Conservation (phyloP, 2,329 filamentous ascomycete species). For the Drechslerella coelobrocha region DNA sequence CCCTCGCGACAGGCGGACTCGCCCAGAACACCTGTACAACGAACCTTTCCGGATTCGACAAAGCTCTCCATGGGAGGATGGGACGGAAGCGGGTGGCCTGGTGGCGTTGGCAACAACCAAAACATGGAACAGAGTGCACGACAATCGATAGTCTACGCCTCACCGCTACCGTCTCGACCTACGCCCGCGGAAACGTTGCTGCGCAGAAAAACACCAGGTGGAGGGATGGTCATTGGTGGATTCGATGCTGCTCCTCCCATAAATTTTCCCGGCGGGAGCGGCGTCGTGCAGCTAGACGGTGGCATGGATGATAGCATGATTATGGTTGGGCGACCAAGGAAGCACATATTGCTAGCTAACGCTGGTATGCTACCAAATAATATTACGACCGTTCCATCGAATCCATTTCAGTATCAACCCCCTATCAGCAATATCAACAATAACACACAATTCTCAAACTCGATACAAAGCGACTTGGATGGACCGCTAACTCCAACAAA, state of each 20-base stretch:
- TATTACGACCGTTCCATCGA: constrained; percentile 13
- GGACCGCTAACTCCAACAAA: constrained; percentile 36
- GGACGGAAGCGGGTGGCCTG: not conserved
- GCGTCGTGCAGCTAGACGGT: constrained; percentile 35
- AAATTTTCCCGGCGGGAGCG: constrained; percentile 34
- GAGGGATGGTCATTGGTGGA: constrained; percentile 46
- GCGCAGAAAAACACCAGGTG: constrained; percentile 47
- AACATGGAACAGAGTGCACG: not conserved
- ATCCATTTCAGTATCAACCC: constrained; percentile 29
- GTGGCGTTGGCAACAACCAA: not conserved
- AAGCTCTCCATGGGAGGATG: constrained; percentile 24
- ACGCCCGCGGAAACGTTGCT: constrained; percentile 44
- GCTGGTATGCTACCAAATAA: constrained; percentile 23
- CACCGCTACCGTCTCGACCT: constrained; percentile 40
- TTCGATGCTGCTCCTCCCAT: constrained; percentile 49
- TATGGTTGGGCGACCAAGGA: constrained; percentile 38
- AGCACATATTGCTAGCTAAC: constrained; percentile 45
- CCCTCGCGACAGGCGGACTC: constrained; percentile 23
- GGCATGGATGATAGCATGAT: constrained; percentile 8
- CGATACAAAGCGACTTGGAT: constrained; percentile 12
- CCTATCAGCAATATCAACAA: constrained; percentile 14
- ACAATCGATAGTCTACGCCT: constrained; percentile 47
- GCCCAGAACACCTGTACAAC: constrained; percentile 49
- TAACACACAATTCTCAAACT: constrained; percentile 13
- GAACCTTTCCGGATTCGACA: constrained; percentile 43